Base-by-base conservation (phyloP, 2,329 filamentous ascomycete species). In the Fusarium verticillioides region DNA sequence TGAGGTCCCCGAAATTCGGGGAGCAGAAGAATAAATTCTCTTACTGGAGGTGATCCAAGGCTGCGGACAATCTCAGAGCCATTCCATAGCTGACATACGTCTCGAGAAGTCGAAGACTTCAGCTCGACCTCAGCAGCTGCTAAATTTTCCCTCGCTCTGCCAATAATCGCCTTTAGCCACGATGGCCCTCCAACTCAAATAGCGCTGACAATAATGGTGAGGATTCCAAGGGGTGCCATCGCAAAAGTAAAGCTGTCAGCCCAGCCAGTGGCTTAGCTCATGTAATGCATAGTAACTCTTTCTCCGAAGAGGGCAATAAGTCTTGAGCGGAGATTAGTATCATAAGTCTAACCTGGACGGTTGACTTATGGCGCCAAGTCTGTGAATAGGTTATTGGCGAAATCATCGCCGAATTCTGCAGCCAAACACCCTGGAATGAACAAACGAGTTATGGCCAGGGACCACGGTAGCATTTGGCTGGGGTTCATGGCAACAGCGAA, bases 241-340 rank as follows among this genome's bases (percentile, higher is more conserved):
- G 85, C 82, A n/a, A 88, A 81, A 8, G 86, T 82, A 4, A 87
- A 75, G 42, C 83, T 82, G 44, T 87, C 86, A 0, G 83, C 73
- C 50, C 80, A 77, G 5, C 78, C 81, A 5, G 83, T 79, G 0
- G 82, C 82, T 39, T 86, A 81, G 52, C 83, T 86, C 30, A 87
- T 80, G 60, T 85, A 87, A 72, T 87, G 85, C 74, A 83, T 86
- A 0, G 84, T 84, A 7, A 86, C 81, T 26, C 82, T 78, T 44
- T 87, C 85, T 2, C 85, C 85, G 42, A 87, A 87, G 5, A 78
- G 76, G 0, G 75, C 61, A 0, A 78, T 47, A 4, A 78, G 42
- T 1, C 47, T 61, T 1, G 5, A 3, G 15, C 3, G 3, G 9
- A 10, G 11, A 32, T 46, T 5, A 28, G 21, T 4, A 1, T 12